Evolutionary conservation across 2,329 filamentous ascomycete species (phyloP).

Genomic region (Pseudogymnoascus sp.): DNA sequence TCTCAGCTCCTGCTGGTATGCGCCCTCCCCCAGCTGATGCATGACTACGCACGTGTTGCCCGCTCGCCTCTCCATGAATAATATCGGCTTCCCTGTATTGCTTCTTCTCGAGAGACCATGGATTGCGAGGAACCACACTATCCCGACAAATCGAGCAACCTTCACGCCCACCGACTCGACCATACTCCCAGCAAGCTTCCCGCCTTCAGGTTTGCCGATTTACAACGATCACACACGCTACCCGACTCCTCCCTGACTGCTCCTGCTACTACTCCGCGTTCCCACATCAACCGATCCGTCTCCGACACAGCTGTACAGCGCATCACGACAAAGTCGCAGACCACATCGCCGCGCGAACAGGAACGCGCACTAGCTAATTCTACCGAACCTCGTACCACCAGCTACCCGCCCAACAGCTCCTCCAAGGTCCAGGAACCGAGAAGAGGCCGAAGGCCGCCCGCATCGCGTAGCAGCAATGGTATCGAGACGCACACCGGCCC

Average conservation of each 20-base stretch:
- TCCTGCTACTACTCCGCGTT: background rate
- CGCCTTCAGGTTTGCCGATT: conserved; percentile 10
- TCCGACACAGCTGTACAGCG: background rate
- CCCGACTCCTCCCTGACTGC: background rate
- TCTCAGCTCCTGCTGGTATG: background rate
- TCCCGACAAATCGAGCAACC: background rate
- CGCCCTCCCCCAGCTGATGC: conserved; percentile 1
- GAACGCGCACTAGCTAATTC: conserved; percentile 8
- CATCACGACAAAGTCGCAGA: conserved; percentile 1
- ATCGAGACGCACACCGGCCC: conserved; percentile 11
- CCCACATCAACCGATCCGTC: background rate
- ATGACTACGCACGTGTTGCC: conserved; percentile 6
- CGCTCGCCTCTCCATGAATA: conserved; percentile 1
- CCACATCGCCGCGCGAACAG: background rate
- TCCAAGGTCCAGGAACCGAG: background rate
- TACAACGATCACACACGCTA: background rate
- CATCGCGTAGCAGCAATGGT: conserved; percentile 14
- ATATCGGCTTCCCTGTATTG: background rate
- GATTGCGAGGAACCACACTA: conserved; percentile 5
- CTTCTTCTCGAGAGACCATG: conserved; percentile 6
- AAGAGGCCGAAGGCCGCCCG: background rate
- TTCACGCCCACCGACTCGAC: conserved; percentile 7
- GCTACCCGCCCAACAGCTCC: conserved; percentile 3
- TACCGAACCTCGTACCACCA: background rate
- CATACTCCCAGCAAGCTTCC: conserved; percentile 8